Conservation (phyloP, 2,329 filamentous ascomycete genomes). For the Botryosphaeria agaves region DNA sequence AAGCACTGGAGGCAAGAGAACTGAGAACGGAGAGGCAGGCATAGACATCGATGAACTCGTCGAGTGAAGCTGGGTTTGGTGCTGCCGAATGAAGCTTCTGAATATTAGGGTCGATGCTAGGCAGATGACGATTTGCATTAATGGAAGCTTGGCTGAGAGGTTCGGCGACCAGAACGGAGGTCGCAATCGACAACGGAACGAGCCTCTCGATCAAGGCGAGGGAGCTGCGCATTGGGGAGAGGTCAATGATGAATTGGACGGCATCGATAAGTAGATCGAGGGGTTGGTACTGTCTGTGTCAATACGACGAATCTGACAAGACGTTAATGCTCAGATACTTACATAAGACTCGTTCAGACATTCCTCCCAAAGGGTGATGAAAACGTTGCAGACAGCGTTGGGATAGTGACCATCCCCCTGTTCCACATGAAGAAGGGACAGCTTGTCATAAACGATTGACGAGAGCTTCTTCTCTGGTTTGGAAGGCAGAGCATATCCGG, state of each 20-base stretch:
- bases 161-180: constrained; percentile 36
- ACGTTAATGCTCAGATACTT: constrained; percentile 4
- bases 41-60: constrained; percentile 44
- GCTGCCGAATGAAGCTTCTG: no score
- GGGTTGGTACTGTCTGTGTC: constrained; percentile 34
- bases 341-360: constrained; percentile 45
- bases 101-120: no score
- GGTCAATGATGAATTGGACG: constrained; percentile 43
- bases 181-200: constrained; percentile 24
- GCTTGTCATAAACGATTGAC: constrained; percentile 47
- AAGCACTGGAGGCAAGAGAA: constrained; percentile 42
- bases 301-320: constrained; percentile 4
- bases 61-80: no score
- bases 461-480: constrained; percentile 44
- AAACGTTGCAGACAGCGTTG: constrained; percentile 43
- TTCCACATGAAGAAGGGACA: constrained; percentile 37
- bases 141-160: constrained; percentile 23
- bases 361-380: constrained; percentile 50
- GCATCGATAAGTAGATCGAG: constrained; percentile 49
- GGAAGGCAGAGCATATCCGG: constrained; percentile 47
- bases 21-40: constrained; percentile 51
- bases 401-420: constrained; percentile 37
- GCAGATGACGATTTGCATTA: constrained; percentile 11
- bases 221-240: constrained; percentile 41
- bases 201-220: constrained; percentile 41